Conservation (phyloP, 2,329 filamentous ascomycete genomes). For the Scortechinia acanthostroma region DNA sequence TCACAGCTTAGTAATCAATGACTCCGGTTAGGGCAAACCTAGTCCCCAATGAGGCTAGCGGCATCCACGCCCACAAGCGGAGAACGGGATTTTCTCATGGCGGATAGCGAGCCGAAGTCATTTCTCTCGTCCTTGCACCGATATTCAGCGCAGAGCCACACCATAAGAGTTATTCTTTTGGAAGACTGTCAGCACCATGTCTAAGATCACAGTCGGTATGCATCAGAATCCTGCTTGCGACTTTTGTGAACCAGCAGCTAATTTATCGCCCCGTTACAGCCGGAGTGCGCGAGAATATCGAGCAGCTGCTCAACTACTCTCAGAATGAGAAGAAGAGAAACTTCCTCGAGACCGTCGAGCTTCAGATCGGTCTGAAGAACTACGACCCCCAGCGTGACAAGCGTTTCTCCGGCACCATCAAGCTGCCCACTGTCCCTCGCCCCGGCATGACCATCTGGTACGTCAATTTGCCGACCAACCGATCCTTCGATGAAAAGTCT, state of each 20-base stretch:
- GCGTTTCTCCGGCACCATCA: slow-evolving; percentile 71
- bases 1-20: too few species aligned
- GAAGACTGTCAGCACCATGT: slow-evolving; percentile 34
- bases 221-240: slow-evolving; percentile 15
- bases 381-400: slow-evolving; percentile 71
- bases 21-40: too few species aligned
- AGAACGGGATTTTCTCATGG: not conserved
- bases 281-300: slow-evolving; percentile 66
- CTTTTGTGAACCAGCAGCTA: slow-evolving; percentile 4
- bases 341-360: slow-evolving; percentile 59
- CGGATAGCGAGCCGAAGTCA: not conserved
- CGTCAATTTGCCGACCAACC: slow-evolving; percentile 20
- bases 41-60: not conserved
- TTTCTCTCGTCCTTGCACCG: not conserved
- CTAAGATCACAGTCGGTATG: slow-evolving; percentile 49
- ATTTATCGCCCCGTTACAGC: slow-evolving; percentile 25
- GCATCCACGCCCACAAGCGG: slow-evolving; percentile 1
- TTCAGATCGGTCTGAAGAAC: slow-evolving; percentile 59
- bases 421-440: slow-evolving; percentile 57
- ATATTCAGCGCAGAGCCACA: slow-evolving; percentile 21
- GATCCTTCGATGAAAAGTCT: not conserved
- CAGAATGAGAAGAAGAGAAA: slow-evolving; percentile 61
- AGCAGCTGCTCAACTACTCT: slow-evolving; percentile 63
- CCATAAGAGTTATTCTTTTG: slow-evolving; percentile 13
- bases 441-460: slow-evolving; percentile 43